Evolutionary conservation across 1,139 yeast species (phyloP), one percentile per base, ranked within the genome.

Genomic region (Kodamaea derodonti): DNA sequence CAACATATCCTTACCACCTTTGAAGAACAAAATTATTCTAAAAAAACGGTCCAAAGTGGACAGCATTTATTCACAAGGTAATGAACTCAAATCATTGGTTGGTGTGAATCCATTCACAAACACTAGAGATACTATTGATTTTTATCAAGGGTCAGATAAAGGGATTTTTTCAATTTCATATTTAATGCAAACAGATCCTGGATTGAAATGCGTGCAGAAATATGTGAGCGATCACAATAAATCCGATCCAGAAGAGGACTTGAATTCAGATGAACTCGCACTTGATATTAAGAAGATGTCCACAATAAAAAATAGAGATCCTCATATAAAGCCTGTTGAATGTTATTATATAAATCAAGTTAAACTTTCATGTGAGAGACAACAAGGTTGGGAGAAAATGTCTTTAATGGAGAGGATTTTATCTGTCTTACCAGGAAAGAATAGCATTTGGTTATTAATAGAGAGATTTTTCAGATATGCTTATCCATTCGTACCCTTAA

Each of bases 381-480:
- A 29, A 14, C 25, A 25, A n/a, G 27, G 27, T 4, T 24, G 30
- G 18, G 16, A 14, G 17, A 27, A 25, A 13, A 9, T 32, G 20
- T 24, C 15, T 3, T 34, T 38, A 27, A 25, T 20, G n/a, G 37
- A 35, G 27, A 35, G 28, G 24, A 28, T 38, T 12, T 15, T 30
- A n/a, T 16, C 25, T 14, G 45, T 41, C 4, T 30, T 50, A 12
- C 54, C 53, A 8, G 25, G 32, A 8, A 34, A 36, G 9, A 41
- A 41, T 26, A 51, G 45, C 12, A 29, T 49, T 6, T 48, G 53
- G 54, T 30, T 42, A 24, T 38, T 48, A 17, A 34, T 49, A 3
- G 50, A 46, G 28, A 39, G 53, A 5, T 50, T 46, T 29, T 50
- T 50, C 28, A 32, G 36, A 18, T 40, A 43, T 12, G 45, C 45